A percentile compares a stretch with the other conserved stretches of the same genome.
Evolutionary conservation across 768 basidiomycete species (phyloP).

Genomic region (Boletus eberwhitei): DNA sequence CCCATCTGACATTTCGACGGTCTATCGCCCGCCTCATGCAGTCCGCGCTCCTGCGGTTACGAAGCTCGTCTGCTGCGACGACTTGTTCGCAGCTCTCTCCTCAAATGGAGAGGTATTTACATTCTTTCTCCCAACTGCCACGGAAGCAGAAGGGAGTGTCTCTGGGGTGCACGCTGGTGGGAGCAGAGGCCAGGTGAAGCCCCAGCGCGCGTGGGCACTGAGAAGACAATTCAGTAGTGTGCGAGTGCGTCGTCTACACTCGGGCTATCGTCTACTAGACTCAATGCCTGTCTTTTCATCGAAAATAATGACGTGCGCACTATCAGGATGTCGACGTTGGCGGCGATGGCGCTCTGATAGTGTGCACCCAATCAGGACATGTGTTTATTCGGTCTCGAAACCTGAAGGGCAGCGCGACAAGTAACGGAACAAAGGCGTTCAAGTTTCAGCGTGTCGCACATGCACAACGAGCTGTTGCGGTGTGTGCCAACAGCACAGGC

Average conservation of each 20-base stretch:
- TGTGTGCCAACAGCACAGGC: slow-evolving; percentile 83
- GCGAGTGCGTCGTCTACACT: slow-evolving; percentile 42
- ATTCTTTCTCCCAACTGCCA: slow-evolving; percentile 49
- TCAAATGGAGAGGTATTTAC: slow-evolving; percentile 90
- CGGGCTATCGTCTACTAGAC: background rate
- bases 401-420: slow-evolving; percentile 23
- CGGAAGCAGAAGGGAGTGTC: slow-evolving; percentile 25
- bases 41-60: slow-evolving; percentile 64
- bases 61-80: slow-evolving; percentile 79
- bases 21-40: slow-evolving; percentile 81
- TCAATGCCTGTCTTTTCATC: background rate
- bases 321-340: slow-evolving; percentile 83
- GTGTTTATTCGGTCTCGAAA: slow-evolving; percentile 80
- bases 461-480: slow-evolving; percentile 80
- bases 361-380: slow-evolving; percentile 94
- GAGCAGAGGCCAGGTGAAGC: slow-evolving; percentile 47
- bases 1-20: slow-evolving; percentile 61
- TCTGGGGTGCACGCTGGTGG: slow-evolving; percentile 6
- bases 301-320: background rate
- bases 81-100: slow-evolving; percentile 78
- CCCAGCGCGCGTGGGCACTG: slow-evolving; percentile 89
- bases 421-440: slow-evolving; percentile 44
- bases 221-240: slow-evolving; percentile 85
- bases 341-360: slow-evolving; percentile 80
- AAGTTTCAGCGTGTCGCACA: slow-evolving; percentile 80